Evolutionary conservation across 345 rosid species (phyloP).

Genomic region (Erucastrum elatum): DNA sequence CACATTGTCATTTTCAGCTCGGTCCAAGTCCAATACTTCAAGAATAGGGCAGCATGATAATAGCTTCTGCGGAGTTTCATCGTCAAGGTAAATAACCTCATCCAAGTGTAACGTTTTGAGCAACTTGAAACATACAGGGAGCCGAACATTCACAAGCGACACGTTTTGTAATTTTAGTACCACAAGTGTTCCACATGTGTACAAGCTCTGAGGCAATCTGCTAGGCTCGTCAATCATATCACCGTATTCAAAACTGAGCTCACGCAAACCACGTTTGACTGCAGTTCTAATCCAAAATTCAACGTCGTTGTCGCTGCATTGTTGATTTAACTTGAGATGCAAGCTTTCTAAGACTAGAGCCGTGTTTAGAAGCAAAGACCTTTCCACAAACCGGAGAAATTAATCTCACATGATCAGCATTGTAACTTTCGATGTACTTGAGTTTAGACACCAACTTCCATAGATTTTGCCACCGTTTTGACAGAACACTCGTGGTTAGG

Average conservation of each 20-base stretch:
- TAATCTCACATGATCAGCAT: not conserved
- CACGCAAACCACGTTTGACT: not conserved
- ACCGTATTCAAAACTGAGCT: not conserved
- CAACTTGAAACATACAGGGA: not conserved
- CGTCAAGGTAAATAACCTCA: not conserved
- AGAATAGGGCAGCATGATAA: not conserved
- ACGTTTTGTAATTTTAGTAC: not conserved
- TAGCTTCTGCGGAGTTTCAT: not conserved
- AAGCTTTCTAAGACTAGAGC: not conserved
- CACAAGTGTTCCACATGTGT: not conserved
- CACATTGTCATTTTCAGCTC: not conserved
- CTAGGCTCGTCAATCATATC: not conserved
- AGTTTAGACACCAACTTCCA: not conserved
- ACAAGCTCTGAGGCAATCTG: not conserved
- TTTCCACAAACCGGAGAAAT: not conserved
- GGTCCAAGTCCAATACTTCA: not conserved
- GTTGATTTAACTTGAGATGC: not conserved
- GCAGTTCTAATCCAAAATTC: not conserved
- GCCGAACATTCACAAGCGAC: not conserved
- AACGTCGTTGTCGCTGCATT: not conserved
- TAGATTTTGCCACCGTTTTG: not conserved
- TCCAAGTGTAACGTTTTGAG: not conserved
- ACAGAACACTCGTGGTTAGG: constrained; percentile 5
- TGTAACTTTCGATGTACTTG: not conserved
- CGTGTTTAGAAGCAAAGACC: not conserved